Evolutionary conservation across 257 asterid genomes (phyloP), one percentile per base, ranked within the genome.

Genomic region (Petunia axillaris): DNA sequence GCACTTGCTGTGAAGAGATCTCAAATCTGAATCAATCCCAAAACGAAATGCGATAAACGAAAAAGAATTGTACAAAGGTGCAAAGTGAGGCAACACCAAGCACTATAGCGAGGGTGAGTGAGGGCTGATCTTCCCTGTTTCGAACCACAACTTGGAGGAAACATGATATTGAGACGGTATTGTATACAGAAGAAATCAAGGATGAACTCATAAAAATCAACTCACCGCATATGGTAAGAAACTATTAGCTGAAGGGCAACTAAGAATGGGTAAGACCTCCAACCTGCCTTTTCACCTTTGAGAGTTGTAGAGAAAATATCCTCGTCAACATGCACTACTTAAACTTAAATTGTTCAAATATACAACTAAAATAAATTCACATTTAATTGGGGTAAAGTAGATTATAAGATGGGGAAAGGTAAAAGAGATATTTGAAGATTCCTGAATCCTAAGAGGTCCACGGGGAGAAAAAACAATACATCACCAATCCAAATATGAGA

Each of bases 21-120:
- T 71, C 60, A 71, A 25, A 15, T 41, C 74, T 65, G 52, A 65
- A 38, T 65, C 74, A 41, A 41, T 66, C 14, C 77, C 59, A 48
- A 25, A 71, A 71, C 25, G 77, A 36, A 48, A 71, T 43, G 60
- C 48, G 44, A 71, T 10, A 10, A 48, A 5, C 3, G 4, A 46
- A 41, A 57, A 44, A 46, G 76, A 70, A 46, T 25, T 9, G 11
- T 48, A 71, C 59, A 71, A 52, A 46, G 59, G 60, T 35, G 60
- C 60, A 71, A 48, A 35, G 25, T 46, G 43, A 48, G 44, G 44
- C 35, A 71, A 14, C 16, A 25, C 77, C 35, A 11, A 36, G 77
- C 59, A 25, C 41, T 71, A 48, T 25, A 50, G 41, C 77, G 11
- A 70, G 77, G 43, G 57, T 46, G 59, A 70, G 60, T 5, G 25